phyloP scores from a whole-genome alignment of 306 rosid species.

The Rosa chinensis region DNA sequence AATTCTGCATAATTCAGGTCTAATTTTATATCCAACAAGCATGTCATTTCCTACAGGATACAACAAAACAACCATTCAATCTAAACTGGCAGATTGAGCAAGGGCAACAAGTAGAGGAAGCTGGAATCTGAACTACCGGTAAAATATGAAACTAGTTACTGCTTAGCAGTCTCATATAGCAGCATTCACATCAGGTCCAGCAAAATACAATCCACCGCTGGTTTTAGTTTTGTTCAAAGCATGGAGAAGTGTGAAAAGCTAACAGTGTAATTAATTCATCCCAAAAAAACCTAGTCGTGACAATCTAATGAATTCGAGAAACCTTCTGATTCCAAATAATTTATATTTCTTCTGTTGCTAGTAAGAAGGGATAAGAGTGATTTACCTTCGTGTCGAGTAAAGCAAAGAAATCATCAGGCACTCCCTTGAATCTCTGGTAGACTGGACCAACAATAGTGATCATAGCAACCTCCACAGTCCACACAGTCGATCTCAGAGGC shows the following conservation, averaged over 20 bases:
- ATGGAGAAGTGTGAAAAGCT: no score
- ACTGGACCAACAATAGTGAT: constrained; percentile 60
- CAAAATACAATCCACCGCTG: background rate
- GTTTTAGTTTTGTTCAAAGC: background rate
- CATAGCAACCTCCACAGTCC: constrained; percentile 51
- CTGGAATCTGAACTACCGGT: background rate
- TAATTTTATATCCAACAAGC: background rate
- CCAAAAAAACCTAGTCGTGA: background rate
- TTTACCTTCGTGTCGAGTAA: constrained; percentile 62
- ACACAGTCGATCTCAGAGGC: constrained; percentile 59
- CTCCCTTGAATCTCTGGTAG: constrained; percentile 43
- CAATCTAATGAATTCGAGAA: background rate
- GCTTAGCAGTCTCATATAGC: background rate
- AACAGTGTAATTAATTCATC: background rate
- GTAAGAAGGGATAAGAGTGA: background rate
- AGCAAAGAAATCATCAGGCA: constrained; percentile 58
- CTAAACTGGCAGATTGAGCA: background rate
- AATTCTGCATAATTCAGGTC: background rate
- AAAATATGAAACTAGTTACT: background rate
- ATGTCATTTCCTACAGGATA: background rate
- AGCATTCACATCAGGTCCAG: background rate
- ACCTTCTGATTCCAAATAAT: background rate
- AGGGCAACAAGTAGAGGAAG: background rate
- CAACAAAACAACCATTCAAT: background rate
- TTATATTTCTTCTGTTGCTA: background rate